phyloP scores from a whole-genome alignment of 208 protist species.

The Vickermania spadyakhi region DNA sequence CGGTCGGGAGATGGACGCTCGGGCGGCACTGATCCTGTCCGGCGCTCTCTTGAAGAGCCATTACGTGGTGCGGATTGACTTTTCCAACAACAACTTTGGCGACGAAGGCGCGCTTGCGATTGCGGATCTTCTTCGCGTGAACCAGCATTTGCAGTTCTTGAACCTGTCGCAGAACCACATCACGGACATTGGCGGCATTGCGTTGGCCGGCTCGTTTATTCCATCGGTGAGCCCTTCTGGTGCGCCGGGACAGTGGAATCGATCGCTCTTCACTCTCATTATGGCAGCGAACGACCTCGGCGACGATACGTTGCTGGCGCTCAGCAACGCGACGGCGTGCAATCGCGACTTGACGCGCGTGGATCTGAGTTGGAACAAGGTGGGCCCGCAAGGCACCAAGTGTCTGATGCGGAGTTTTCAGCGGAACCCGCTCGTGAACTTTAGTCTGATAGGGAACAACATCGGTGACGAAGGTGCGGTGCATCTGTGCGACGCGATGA shows the following conservation, averaged over 20 bases:
- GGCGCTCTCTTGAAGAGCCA: slow-evolving; percentile 55
- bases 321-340: slow-evolving; percentile 81
- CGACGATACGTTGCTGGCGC: slow-evolving; percentile 73
- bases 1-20: slow-evolving; percentile 37
- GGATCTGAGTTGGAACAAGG: slow-evolving; percentile 72
- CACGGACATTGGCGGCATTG: slow-evolving; percentile 75
- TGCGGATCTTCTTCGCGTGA: slow-evolving; percentile 52
- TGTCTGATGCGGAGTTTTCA: slow-evolving; percentile 65
- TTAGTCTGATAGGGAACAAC: slow-evolving; percentile 57
- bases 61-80: slow-evolving; percentile 44
- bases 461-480: slow-evolving; percentile 64
- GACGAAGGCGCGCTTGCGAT: slow-evolving; percentile 65
- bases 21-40: slow-evolving; percentile 58
- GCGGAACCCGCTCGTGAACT: slow-evolving; percentile 66
- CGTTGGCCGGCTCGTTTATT: slow-evolving; percentile 76
- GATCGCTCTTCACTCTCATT: slow-evolving; percentile 57
- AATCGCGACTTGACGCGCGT: slow-evolving; percentile 65
- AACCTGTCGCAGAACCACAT: slow-evolving; percentile 77
- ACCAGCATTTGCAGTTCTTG: slow-evolving; percentile 46
- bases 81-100: slow-evolving; percentile 62
- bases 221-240: slow-evolving; percentile 70
- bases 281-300: slow-evolving; percentile 56
- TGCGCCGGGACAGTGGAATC: slow-evolving; percentile 80
- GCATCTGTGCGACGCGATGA: slow-evolving; percentile 55
- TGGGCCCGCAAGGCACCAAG: slow-evolving; percentile 74